Evolutionary conservation across 768 basidiomycete species (phyloP), one percentile per base, ranked within the genome.

Genomic region (Pleurotus sapidus): DNA sequence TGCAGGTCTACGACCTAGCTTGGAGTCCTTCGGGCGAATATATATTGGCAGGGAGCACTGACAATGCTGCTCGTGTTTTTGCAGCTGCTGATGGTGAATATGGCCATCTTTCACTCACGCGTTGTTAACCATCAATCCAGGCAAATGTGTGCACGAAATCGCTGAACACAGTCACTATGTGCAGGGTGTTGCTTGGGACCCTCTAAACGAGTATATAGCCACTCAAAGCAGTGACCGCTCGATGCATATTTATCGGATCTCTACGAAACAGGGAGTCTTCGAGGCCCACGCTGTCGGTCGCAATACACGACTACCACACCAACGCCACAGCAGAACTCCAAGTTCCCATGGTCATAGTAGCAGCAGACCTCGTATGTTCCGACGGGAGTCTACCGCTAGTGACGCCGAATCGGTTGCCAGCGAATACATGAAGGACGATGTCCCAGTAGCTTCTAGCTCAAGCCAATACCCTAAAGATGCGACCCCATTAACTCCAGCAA

Each of bases 141-240:
- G 93, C 25, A 88, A 89, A 77, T 91, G 91, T 65, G 81, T 97
- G 11, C 84, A 87, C 63, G 92, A 95, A 69, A 89, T 95, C 59
- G 89, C 92, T 1, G 96, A 98, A 65, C 97, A 99, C 71, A 85
- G 82, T 34, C 96, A 98, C 71, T 98, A 92, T 67, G 97, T 99
- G 0, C 97, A 99, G 75, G 97, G 97, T 7, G 97, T 98, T 25
- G 93, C 96, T 0, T 99, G 97, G 97, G 97, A 99, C 63, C 97
- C 97, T 1, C 73, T 97, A 64, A 95, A 96, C 69, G 93, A 97
- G 70, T 98, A 91, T 67, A 92, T 99, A 59, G 95, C 97, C 3
- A 98, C 97, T 0, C 97, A 99, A 68, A 94, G 92, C 70, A 93
- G 89, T 65, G 97, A 99, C 72, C 83, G 96, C 46, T 90, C 94